These are phyloP conservation scores for Trifolium pratense DNA, from an alignment of 306 rosid species.

Conservation along the genomic window DNA sequence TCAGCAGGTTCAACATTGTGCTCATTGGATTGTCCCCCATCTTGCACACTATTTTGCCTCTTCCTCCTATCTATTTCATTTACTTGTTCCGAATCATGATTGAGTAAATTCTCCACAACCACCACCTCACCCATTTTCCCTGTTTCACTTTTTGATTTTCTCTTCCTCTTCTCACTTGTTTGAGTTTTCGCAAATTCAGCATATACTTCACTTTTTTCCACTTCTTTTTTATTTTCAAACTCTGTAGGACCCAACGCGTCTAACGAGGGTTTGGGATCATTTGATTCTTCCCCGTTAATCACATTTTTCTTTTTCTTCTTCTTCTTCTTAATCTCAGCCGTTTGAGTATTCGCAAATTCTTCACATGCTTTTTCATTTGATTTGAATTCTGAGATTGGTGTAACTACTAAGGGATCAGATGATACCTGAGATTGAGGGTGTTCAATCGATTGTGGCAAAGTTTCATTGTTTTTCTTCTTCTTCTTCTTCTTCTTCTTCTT, in stretches of 20 bases:
- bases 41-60: not conserved
- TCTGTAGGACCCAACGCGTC: not conserved
- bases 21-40: constrained; percentile 14
- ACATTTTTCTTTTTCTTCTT: constrained; percentile 2
- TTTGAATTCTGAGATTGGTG: not conserved
- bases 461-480: constrained; percentile 15
- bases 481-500: constrained; percentile 16
- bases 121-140: constrained; percentile 35
- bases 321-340: too few relatives aligned
- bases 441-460: not conserved
- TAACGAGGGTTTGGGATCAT: not conserved
- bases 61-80: too few relatives aligned
- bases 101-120: constrained; percentile 33
- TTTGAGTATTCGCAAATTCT: not conserved
- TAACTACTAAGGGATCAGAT: constrained; percentile 8
- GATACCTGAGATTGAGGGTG: constrained; percentile 4
- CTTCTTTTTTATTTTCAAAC: not conserved
- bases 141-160: not conserved
- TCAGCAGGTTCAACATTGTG: not conserved
- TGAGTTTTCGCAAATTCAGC: not conserved
- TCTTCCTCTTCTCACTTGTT: not conserved
- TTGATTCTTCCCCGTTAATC: not conserved
- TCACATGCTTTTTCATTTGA: not conserved
- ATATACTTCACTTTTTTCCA: not conserved
- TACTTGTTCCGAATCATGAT: not conserved